Evolutionary conservation across 176 grass and related monocot genomes (phyloP).

Genomic region (Phragmites australis): DNA sequence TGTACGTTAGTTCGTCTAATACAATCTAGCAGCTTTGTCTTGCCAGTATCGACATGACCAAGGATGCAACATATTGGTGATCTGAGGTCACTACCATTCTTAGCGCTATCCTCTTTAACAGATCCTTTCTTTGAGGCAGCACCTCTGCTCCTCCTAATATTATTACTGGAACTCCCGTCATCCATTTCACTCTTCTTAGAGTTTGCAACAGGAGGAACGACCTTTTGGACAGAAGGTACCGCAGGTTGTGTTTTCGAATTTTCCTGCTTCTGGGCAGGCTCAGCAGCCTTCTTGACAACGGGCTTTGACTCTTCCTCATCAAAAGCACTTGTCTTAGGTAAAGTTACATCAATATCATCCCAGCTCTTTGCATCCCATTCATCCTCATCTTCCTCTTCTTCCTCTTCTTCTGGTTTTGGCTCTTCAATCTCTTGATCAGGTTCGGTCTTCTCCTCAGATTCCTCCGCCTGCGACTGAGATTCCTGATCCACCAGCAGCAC

Average conservation of each 20-base stretch:
- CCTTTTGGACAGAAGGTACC: slow-evolving; percentile 60
- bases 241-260: slow-evolving; percentile 41
- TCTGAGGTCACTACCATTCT: slow-evolving; percentile 62
- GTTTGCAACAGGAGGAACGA: slow-evolving; percentile 42
- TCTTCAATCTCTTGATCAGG: slow-evolving; percentile 68
- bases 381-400: slow-evolving; percentile 76
- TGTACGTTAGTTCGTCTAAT: slow-evolving; percentile 91
- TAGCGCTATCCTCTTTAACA: slow-evolving; percentile 46
- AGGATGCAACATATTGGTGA: slow-evolving; percentile 98
- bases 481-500: slow-evolving; percentile 64
- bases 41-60: slow-evolving; percentile 93
- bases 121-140: slow-evolving; percentile 42
- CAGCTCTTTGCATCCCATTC: slow-evolving; percentile 99
- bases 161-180: slow-evolving; percentile 37
- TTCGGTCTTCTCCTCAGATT: slow-evolving; percentile 60
- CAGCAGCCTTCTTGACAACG: slow-evolving; percentile 32
- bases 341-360: slow-evolving; percentile 92
- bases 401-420: slow-evolving; percentile 55
- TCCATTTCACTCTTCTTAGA: slow-evolving; percentile 53
- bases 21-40: slow-evolving; percentile 90
- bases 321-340: slow-evolving; percentile 57
- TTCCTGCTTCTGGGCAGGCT: slow-evolving; percentile 48
- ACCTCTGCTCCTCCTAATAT: slow-evolving; percentile 57
- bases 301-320: slow-evolving; percentile 80
- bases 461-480: slow-evolving; percentile 58